phyloP scores from a whole-genome alignment of 352 stramenopile species.

The Stramenopiles sp. region DNA sequence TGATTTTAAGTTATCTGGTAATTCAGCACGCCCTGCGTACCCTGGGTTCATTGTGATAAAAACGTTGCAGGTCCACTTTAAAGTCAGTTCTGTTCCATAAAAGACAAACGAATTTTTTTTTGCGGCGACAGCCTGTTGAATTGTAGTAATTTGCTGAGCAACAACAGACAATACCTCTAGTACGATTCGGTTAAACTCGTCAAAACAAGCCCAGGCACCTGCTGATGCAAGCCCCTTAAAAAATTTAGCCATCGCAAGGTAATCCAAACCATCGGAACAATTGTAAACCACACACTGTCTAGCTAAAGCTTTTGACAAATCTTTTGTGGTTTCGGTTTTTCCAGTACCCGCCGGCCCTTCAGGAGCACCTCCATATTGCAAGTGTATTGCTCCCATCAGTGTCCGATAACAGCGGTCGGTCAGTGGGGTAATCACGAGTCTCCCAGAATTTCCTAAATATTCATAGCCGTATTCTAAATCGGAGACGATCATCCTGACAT shows the following conservation, averaged over 20 bases:
- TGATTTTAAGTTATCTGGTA: slow-evolving; percentile 80
- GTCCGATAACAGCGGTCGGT: slow-evolving; percentile 80
- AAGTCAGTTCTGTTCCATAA: slow-evolving; percentile 70
- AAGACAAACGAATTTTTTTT: slow-evolving; percentile 72
- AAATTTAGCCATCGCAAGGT: slow-evolving; percentile 82
- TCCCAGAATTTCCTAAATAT: slow-evolving; percentile 74
- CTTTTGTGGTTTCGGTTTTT: slow-evolving; percentile 82
- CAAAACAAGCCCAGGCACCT: slow-evolving; percentile 76
- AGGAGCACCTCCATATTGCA: slow-evolving; percentile 70
- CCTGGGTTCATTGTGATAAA: slow-evolving; percentile 87
- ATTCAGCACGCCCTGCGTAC: slow-evolving; percentile 74
- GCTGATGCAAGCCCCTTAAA: slow-evolving; percentile 76
- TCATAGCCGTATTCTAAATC: slow-evolving; percentile 68
- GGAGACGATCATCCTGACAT: slow-evolving; percentile 74
- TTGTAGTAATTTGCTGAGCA: slow-evolving; percentile 76
- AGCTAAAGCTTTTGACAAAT: slow-evolving; percentile 75
- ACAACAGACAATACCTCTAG: slow-evolving; percentile 81
- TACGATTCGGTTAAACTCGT: slow-evolving; percentile 84
- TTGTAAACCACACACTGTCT: slow-evolving; percentile 88
- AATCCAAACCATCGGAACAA: slow-evolving; percentile 67
- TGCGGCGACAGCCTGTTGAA: slow-evolving; percentile 62
- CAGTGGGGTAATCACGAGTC: slow-evolving; percentile 76
- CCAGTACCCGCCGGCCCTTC: slow-evolving; percentile 74
- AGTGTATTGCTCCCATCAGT: slow-evolving; percentile 74
- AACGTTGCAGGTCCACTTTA: slow-evolving; percentile 66